These are phyloP conservation scores for Didymella arachidicola DNA, from an alignment of 2,329 filamentous ascomycete genomes.

Conservation along the genomic window DNA sequence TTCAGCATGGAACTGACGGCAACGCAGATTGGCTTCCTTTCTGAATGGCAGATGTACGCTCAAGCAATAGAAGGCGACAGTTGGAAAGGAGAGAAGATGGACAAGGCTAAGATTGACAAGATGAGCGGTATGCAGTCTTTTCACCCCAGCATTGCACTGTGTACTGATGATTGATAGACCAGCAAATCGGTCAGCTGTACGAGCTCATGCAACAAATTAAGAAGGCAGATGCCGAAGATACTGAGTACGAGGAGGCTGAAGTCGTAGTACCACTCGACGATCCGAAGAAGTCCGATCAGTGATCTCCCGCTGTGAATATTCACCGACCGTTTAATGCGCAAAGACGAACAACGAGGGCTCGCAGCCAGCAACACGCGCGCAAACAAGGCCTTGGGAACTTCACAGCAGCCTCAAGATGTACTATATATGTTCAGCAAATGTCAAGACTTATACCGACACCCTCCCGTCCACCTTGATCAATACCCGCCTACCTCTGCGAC, in stretches of 20 bases:
- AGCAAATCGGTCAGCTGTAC: constrained; percentile 92
- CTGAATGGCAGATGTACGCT: constrained; percentile 95
- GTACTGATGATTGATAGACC: constrained; percentile 64
- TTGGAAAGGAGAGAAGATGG: constrained; percentile 86
- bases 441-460: constrained; percentile 7
- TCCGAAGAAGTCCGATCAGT: constrained; percentile 40
- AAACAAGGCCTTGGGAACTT: constrained; percentile 22
- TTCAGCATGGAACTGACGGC: constrained; percentile 15
- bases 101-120: constrained; percentile 83
- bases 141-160: too few species aligned
- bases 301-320: constrained; percentile 25
- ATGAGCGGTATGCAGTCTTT: constrained; percentile 77
- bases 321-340: constrained; percentile 9
- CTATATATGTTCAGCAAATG: constrained; percentile 32
- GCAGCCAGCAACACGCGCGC: constrained; percentile 10
- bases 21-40: constrained; percentile 88
- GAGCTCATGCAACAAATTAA: constrained; percentile 88
- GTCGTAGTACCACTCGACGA: constrained; percentile 43
- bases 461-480: constrained; percentile 2
- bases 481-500: neutral
- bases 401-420: constrained; percentile 21
- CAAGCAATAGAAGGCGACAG: constrained; percentile 87
- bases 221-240: constrained; percentile 59
- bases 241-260: constrained; percentile 45
- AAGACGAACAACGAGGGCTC: constrained; percentile 26